Base-by-base conservation (phyloP, 768 basidiomycete genomes). In the Naganishia kalamii region DNA sequence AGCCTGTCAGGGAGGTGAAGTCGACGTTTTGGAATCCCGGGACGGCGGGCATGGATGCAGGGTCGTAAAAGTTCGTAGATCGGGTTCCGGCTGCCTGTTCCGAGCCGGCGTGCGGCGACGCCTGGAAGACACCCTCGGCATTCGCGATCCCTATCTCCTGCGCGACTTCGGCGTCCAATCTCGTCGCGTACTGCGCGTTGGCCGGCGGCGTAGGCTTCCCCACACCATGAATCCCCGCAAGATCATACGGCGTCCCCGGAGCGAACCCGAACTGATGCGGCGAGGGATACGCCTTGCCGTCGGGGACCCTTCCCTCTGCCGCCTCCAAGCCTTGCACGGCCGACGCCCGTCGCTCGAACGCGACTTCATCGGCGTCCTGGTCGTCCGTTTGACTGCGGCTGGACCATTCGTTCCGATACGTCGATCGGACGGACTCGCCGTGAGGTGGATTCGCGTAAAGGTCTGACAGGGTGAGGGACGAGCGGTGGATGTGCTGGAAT, bases 311-410 rank as follows among this genome's bases (percentile, higher is more conserved):
- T 41, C 17, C 19, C 32, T 8, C 33, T 25, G 4, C 8, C 4
- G 19, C 17, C 30, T 7, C 33, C 33, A 8, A 29, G 17, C 5
- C 21, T 15, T 7, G n/a, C 23, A 6, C 7, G 33, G 25, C 27
- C 17, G 2, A 17, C 19, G 17, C 48, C 23, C 7, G 27, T 35
- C n/a, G 7, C 21, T 23, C 3, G n/a, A 4, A 8, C 1, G 21
- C 35, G 11, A 40, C 35, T 27, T 57, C 54, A 23, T 57, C 54
- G 35, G 54, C 23, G 7, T 57, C 54, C 35, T 23, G 54, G 4
- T 57, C 54, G 4, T 35, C 54, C 12, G 54, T 57, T 40, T 57
- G 54, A 57, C 54, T 57, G 7, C 54, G 54, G 27, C 54, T 57
- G 2, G 54, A 57, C 54, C 54, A 57, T 13, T 41, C 54, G n/a